Base-by-base conservation (phyloP, 805 yeast species). In the Barnettozyma sucrosica region DNA sequence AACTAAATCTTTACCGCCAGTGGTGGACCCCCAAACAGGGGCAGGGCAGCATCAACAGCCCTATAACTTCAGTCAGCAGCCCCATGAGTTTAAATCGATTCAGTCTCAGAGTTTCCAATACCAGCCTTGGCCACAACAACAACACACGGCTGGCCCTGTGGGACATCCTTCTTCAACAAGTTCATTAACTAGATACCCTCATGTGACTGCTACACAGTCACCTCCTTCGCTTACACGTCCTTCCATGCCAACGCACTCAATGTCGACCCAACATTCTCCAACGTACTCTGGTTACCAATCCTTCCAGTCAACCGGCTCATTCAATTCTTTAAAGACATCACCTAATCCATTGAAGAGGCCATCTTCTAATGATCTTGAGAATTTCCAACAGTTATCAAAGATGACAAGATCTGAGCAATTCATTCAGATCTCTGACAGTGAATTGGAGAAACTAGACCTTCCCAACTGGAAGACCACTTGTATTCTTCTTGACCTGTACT, bases 401-500 rank as follows among this genome's bases (percentile, higher is more conserved):
- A 33, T 52, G 10, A 11, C 52, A 1, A 45, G 42, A 3, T 20
- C 47, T 8, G 45, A 45, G 13, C 20, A 52, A 3, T 53, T 37
- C 24, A 57, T 59, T 25, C 24, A 38, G 2, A 52, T 69, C 8
- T 53, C 65, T 1, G 66, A 66, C 34, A 55, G 56, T 11, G 66
- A 65, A 23, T 53, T 70, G 7, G 56, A 51, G 9, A 50, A 51
- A 32, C 59, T 62, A 38, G 73, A 69, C 7, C 55, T 73, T 7
- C 78, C 78, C 4, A 49, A 62, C 33, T 63, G 67, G 64, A 49
- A 53, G 38, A 63, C 66, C 0, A 58, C 69, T 2, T 60, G 59
- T 33, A 49, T 56, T 3, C 51, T 72, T 37, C 55, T 72, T 36
- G 73, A 70, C 45, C 49, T 71, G 7, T 73, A 63, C 51, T 74